Evolutionary conservation across 2,329 filamentous ascomycete genomes (phyloP).

Genomic region (Gnomoniopsis smithogilvyi): DNA sequence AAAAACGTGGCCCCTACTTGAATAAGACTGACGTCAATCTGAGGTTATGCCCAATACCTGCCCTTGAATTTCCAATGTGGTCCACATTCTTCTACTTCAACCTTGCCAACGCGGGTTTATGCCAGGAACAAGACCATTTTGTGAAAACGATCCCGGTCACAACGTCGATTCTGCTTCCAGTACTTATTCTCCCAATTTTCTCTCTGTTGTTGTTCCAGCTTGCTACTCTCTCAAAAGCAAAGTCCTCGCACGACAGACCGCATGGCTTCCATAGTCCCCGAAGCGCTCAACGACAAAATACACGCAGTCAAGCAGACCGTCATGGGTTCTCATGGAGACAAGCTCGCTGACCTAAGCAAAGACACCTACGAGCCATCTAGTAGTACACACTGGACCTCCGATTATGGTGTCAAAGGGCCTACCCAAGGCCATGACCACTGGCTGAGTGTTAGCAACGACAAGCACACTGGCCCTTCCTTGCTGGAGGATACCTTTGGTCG

Average conservation of each 20-base stretch:
- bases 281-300: conserved; percentile 23
- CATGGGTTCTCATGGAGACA: conserved; percentile 43
- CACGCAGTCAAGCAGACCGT: conserved; percentile 36
- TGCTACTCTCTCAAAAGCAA: neutral
- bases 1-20: neutral
- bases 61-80: conserved; percentile 8
- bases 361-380: conserved; percentile 57
- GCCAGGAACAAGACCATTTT: neutral
- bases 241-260: neutral
- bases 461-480: conserved; percentile 63
- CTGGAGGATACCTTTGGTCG: conserved; percentile 70
- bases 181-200: neutral
- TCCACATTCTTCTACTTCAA: neutral
- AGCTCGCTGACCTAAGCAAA: conserved; percentile 58
- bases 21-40: conserved; percentile 12
- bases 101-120: neutral
- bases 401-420: conserved; percentile 70
- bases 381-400: conserved; percentile 65
- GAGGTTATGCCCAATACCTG: conserved; percentile 5
- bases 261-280: conserved; percentile 25
- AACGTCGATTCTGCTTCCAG: neutral
- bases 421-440: conserved; percentile 69
- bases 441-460: conserved; percentile 61
- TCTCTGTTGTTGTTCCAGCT: neutral
- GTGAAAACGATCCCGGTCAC: neutral